Base-by-base conservation (phyloP, 2,329 filamentous ascomycete genomes). In the Sporothrix humicola region DNA sequence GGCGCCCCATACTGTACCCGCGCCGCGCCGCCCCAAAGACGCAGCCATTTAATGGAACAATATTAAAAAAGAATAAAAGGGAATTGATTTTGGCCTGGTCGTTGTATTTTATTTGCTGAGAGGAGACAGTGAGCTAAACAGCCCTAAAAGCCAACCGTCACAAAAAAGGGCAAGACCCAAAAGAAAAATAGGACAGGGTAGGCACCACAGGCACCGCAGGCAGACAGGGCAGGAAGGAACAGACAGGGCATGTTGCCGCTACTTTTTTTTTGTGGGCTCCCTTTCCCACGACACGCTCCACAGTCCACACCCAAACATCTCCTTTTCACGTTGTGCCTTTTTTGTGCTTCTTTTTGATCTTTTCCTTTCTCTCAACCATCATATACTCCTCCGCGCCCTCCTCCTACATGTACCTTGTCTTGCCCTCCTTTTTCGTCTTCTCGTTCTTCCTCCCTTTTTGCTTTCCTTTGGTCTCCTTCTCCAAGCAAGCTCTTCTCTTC, bases 1-100 rank as follows among this genome's bases (percentile, higher is more conserved):
- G 70, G 72, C 68, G 52, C 65, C 73, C 74, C 69, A 74, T 73
- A 72, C 73, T 44, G 50, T 9, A 68, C 50, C 73, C 73, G 58
- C 73, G 59, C 71, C 50, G 68, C 65, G 68, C 68, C 68, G 50
- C 68, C 52, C 31, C 50, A 70, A 44, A 70, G 58, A 54, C 9
- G 20, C 69, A 37, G 15, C 66, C 48, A 54, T 54, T 54, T 8
- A 42, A 20, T 54, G 8, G 61, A 42, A 23, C 17, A 37, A 6
- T n/a, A 50, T 4, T 42, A 13, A 54, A 15, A 50, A 17, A n/a
- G n/a, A n/a, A n/a, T n/a, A n/a, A n/a, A n/a, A n/a, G n/a, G n/a
- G n/a, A n/a, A n/a, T n/a, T n/a, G n/a, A n/a, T n/a, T n/a, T n/a
- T n/a, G n/a, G n/a, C n/a, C n/a, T n/a, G n/a, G n/a, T n/a, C n/a